Evolutionary conservation across 371 early-diverging fungal species (phyloP).

Genomic region (Mitosporidium daphniae): DNA sequence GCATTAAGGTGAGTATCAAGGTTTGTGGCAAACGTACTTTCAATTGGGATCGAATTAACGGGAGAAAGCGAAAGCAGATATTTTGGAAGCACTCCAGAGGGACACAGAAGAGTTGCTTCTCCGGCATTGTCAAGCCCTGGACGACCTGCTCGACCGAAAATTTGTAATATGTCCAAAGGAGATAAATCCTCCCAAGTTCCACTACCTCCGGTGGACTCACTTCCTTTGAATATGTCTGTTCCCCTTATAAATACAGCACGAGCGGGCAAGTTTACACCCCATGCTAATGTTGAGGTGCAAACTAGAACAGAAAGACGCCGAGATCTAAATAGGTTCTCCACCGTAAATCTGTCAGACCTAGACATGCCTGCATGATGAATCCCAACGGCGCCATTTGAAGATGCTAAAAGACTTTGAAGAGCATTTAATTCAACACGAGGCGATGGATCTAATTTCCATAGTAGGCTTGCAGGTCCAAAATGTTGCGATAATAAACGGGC

Average conservation of each 20-base stretch:
- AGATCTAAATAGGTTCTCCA: constrained; percentile 7
- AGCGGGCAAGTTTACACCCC: constrained; percentile 15
- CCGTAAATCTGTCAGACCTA: constrained; percentile 5
- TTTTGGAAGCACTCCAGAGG: constrained; percentile 3
- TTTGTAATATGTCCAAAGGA: constrained; percentile 10
- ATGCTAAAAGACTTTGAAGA: background rate
- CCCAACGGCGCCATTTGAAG: constrained; percentile 4
- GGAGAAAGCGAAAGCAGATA: too few relatives aligned
- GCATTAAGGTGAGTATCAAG: constrained; percentile 72
- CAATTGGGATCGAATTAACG: too few relatives aligned
- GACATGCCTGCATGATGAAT: constrained; percentile 12
- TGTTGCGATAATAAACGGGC: too few relatives aligned
- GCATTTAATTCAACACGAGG: constrained; percentile 2
- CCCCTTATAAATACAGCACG: constrained; percentile 9
- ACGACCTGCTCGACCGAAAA: constrained; percentile 13
- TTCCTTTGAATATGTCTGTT: constrained; percentile 8
- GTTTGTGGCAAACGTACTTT: constrained; percentile 54
- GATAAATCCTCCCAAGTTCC: constrained; percentile 14
- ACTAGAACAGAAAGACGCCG: constrained; percentile 7
- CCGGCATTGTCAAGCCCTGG: constrained; percentile 8
- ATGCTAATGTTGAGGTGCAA: constrained; percentile 11
- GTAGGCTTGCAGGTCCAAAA: too few relatives aligned
- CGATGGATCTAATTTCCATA: constrained; percentile 1
- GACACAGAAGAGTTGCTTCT: constrained; percentile 7
- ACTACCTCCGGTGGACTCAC: constrained; percentile 15